Percentiles rank a stretch among this genome's conserved stretches.
Conservation (phyloP, 257 asterid genomes). For the Nicotiana sylvestris region DNA sequence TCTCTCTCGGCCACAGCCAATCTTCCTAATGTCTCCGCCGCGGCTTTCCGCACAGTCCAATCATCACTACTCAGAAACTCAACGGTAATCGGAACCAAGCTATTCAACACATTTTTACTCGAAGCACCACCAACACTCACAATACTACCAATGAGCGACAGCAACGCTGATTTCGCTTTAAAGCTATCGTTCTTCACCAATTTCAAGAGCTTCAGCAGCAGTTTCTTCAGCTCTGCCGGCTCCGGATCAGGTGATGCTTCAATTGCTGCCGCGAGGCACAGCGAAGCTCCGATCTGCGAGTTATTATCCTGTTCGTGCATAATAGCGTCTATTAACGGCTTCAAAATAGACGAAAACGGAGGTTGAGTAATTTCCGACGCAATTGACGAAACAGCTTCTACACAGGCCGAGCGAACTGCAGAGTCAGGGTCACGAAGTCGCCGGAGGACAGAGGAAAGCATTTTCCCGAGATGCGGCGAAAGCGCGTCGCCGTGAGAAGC, state of each 20-base stretch:
- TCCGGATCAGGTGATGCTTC: conserved; percentile 73
- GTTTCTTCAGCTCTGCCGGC: conserved; percentile 47
- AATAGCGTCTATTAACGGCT: conserved; percentile 61
- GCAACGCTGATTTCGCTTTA: conserved; percentile 61
- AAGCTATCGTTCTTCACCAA: conserved; percentile 49
- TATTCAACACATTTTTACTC: conserved; percentile 28
- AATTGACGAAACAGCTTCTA: conserved; percentile 62
- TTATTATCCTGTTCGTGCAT: conserved; percentile 75
- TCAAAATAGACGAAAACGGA: conserved; percentile 49
- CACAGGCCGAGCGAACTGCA: conserved; percentile 70
- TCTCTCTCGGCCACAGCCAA: conserved; percentile 42
- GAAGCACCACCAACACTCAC: conserved; percentile 51
- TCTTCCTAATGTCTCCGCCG: conserved; percentile 71
- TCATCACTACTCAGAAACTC: conserved; percentile 66
- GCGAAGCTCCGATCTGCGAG: conserved; percentile 73
- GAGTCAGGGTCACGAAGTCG: conserved; percentile 85
- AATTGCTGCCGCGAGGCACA: conserved; percentile 77
- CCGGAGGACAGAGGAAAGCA: conserved; percentile 68
- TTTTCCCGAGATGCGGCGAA: conserved; percentile 57
- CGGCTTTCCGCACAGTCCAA: conserved; percentile 83
- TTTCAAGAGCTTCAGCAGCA: conserved; percentile 53
- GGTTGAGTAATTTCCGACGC: conserved; percentile 53
- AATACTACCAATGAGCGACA: conserved; percentile 49
- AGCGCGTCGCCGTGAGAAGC: conserved; percentile 70
- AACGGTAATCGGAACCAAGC: conserved; percentile 39